Percentiles rank a stretch among this genome's conserved stretches.
These are phyloP conservation scores for Rhypophila decipiens DNA, from an alignment of 495 filamentous ascomycete species.

Conservation along the genomic window DNA sequence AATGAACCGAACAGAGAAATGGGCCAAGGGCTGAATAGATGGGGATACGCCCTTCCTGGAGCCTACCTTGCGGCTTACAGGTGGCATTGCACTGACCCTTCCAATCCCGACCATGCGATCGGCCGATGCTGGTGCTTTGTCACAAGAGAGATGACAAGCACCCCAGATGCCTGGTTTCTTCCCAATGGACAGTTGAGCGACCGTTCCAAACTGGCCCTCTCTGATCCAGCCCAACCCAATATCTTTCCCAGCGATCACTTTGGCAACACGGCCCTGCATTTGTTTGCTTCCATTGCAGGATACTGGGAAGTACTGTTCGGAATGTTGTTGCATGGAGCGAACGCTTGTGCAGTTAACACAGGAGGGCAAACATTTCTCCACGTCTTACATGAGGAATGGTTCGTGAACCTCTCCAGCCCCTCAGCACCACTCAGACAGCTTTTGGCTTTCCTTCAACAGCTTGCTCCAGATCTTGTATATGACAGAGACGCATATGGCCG, in stretches of 20 bases:
- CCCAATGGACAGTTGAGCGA: constrained; percentile 15
- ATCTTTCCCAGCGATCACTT: constrained; percentile 27
- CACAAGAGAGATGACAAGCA: constrained; percentile 14
- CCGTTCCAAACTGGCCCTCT: constrained; percentile 11
- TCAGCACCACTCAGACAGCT: constrained; percentile 20
- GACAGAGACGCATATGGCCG: constrained; percentile 39
- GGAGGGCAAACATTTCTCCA: constrained; percentile 46
- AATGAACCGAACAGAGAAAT: too few species aligned
- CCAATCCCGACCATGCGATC: constrained; percentile 22
- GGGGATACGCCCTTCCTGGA: constrained; percentile 28
- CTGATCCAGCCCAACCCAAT: constrained; percentile 13
- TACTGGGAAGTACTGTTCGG: constrained; percentile 23
- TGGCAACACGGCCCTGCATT: constrained; percentile 40
- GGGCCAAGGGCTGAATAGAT: too few species aligned
- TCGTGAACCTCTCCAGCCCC: constrained; percentile 14
- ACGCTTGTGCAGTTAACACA: constrained; percentile 24
- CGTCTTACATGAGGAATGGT: constrained; percentile 34
- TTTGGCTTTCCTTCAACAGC: constrained; percentile 15
- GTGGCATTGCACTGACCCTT: constrained; percentile 21
- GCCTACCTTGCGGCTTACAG: constrained; percentile 31
- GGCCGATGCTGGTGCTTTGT: constrained; percentile 37
- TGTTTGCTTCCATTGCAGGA: constrained; percentile 27
- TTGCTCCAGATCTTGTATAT: constrained; percentile 24
- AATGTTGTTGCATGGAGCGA: constrained; percentile 13
- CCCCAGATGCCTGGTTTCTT: constrained; percentile 15